Evolutionary conservation across 2,329 filamentous ascomycete species (phyloP).

Genomic region (Pezicula radicicola): DNA sequence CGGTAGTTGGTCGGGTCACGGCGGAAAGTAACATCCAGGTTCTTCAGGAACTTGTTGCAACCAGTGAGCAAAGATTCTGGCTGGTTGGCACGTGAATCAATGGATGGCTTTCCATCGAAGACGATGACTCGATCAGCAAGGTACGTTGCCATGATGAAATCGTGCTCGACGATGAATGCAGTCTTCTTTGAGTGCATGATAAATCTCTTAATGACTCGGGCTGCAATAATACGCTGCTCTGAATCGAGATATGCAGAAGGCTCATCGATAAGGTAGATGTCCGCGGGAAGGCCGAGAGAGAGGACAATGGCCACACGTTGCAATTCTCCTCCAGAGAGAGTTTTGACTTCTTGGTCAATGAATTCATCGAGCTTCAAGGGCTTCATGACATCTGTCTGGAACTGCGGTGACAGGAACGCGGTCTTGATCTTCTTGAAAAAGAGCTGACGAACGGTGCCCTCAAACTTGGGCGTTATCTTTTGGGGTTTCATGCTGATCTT

Average conservation of each 20-base stretch:
- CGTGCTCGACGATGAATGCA: slow-evolving; percentile 98
- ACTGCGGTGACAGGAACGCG: slow-evolving; percentile 92
- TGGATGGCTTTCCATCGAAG: slow-evolving; percentile 90
- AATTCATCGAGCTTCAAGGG: slow-evolving; percentile 99
- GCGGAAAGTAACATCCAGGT: slow-evolving; percentile 96
- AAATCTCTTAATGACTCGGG: slow-evolving; percentile 98
- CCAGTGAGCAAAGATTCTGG: slow-evolving; percentile 89
- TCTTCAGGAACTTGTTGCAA: slow-evolving; percentile 96
- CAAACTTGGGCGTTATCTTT: slow-evolving; percentile 98
- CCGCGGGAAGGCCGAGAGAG: slow-evolving; percentile 90
- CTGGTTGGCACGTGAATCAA: slow-evolving; percentile 81
- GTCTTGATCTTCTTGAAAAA: slow-evolving; percentile 99
- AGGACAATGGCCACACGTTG: slow-evolving; percentile 98
- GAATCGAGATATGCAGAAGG: slow-evolving; percentile 97
- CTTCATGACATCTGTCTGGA: slow-evolving; percentile 99
- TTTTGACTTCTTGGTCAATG: slow-evolving; percentile 99
- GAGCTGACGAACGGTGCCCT: slow-evolving; percentile 92
- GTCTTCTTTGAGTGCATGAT: slow-evolving; percentile 99
- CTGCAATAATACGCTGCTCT: slow-evolving; percentile 96
- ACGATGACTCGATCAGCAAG: slow-evolving; percentile 93
- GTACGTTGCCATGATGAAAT: slow-evolving; percentile 91
- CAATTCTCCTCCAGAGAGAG: slow-evolving; percentile 97
- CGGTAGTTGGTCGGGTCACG: slow-evolving; percentile 95
- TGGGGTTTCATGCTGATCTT: slow-evolving; percentile 99
- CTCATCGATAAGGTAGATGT: slow-evolving; percentile 98